Evolutionary conservation across 2,329 filamentous ascomycete species (phyloP), one percentile per base, ranked within the genome.

Genomic region (Zasmidium cellare): DNA sequence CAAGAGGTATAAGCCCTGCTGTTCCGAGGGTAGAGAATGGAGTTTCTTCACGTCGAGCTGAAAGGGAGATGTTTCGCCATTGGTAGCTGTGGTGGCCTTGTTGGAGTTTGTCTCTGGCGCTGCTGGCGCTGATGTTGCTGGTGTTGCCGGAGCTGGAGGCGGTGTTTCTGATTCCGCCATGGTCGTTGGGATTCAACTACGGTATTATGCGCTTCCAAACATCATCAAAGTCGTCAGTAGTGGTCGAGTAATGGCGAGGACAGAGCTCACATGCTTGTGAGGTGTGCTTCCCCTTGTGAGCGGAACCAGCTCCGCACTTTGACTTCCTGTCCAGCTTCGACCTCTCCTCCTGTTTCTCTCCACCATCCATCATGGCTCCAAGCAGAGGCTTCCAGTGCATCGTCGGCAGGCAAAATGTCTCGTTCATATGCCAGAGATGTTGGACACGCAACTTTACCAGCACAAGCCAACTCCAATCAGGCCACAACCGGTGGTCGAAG

Each of bases 401-500:
- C 28, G 9, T 48, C 18, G 28, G 14, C 20, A 22, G 24, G 18
- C 22, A 25, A 9, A 44, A 22, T 19, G 9, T 3, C 20, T 12
- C 19, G 38, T 55, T 48, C 28, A 31, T 61, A 18, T 64, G 61
- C 46, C 59, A 9, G 35, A 38, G n/a, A 60, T 65, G 59, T 53
- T 56, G 41, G 14, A 18, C 25, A 28, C 67, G 68, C 24, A 23
- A 24, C 56, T 65, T 73, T 49, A 55, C 64, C 3, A 61, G 59
- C 19, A 65, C 60, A 45, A 9, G 53, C 23, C 9, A 16, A 2
- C 48, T 54, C 25, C 56, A 46, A 16, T 87, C 88, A 22, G 92
- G 92, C 14, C 92, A 96, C 77, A 96, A 88, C 75, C 89, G 92
- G 73, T 99, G 94, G 94, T 92, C 91, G 57, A 96, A 94, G 70